Percentiles rank a stretch among this genome's conserved stretches.
Evolutionary conservation across 2,329 filamentous ascomycete genomes (phyloP).

Genomic region (Dactylellina cionopaga): DNA sequence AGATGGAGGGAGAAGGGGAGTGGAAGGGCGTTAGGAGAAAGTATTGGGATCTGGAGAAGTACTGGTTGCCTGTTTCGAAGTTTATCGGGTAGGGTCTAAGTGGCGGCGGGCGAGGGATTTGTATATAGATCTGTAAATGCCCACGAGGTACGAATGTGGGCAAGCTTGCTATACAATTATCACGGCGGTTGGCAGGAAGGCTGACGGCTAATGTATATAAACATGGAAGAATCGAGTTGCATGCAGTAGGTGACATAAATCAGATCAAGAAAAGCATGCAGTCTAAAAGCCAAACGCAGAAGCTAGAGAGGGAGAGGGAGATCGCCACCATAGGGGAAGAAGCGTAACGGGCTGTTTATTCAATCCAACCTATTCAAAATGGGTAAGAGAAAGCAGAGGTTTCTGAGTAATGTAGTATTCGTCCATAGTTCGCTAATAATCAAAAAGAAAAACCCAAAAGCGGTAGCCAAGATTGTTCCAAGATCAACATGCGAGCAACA

Average conservation of each 20-base stretch:
- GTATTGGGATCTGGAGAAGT: conserved; percentile 88
- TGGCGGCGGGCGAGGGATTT: conserved; percentile 39
- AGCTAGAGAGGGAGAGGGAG: no score
- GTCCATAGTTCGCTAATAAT: no score
- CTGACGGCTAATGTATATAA: conserved; percentile 16
- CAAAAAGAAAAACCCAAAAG: no score
- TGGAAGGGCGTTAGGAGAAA: conserved; percentile 89
- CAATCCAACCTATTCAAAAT: background rate
- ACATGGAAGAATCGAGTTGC: background rate
- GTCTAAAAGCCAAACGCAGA: no score
- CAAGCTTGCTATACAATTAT: no score
- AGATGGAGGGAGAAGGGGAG: conserved; percentile 66
- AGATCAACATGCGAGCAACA: no score
- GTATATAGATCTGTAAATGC: conserved; percentile 1
- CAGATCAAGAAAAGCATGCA: background rate
- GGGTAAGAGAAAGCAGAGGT: background rate
- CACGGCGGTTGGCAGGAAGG: no score
- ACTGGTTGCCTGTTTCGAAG: conserved; percentile 77
- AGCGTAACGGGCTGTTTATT: background rate
- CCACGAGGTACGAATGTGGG: background rate
- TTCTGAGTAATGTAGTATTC: no score
- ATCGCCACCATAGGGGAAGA: background rate
- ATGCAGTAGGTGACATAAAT: background rate
- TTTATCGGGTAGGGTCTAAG: conserved; percentile 73
- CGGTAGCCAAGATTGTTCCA: no score